Conservation (phyloP, 164 flowering plant genomes). For the Umbellularia californica region DNA sequence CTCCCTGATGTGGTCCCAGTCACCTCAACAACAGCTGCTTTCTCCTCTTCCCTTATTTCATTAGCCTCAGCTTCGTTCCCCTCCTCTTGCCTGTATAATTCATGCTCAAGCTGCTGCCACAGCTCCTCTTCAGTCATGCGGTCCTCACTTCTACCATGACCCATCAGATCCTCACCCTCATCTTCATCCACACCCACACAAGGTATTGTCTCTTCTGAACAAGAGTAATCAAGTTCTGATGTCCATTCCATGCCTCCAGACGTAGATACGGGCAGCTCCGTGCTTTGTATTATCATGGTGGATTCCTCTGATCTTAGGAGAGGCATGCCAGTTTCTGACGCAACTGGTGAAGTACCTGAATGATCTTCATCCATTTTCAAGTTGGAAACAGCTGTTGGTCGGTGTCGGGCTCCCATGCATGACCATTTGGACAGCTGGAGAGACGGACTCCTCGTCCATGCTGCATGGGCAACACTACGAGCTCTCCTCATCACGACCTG, state of each 20-base stretch:
- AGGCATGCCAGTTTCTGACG: constrained; percentile 40
- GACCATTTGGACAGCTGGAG: constrained; percentile 79
- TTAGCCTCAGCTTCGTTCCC: constrained; percentile 41
- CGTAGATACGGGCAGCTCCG: constrained; percentile 40
- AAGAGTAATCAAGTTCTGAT: constrained; percentile 37
- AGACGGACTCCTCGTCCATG: constrained; percentile 61
- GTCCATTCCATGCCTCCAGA: constrained; percentile 38
- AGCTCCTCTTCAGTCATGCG: constrained; percentile 75
- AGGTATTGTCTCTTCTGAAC: constrained; percentile 21
- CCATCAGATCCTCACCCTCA: constrained; percentile 37
- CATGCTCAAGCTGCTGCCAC: constrained; percentile 91
- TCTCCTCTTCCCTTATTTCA: constrained; percentile 79
- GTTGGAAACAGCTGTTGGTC: constrained; percentile 28
- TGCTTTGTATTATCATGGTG: constrained; percentile 20
- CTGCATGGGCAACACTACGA: constrained; percentile 85
- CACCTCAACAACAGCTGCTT: constrained; percentile 62
- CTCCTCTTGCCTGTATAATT: constrained; percentile 41
- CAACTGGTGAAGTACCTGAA: constrained; percentile 22
- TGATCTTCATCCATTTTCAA: constrained; percentile 26
- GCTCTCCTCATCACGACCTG: constrained; percentile 97
- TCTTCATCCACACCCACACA: constrained; percentile 24
- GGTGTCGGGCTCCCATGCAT: constrained; percentile 90
- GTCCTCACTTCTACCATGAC: constrained; percentile 41
- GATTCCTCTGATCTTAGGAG: constrained; percentile 28
- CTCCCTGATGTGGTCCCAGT: constrained; percentile 36